Evolutionary conservation across 768 basidiomycete genomes (phyloP).

Genomic region (Lentinula raphanica): DNA sequence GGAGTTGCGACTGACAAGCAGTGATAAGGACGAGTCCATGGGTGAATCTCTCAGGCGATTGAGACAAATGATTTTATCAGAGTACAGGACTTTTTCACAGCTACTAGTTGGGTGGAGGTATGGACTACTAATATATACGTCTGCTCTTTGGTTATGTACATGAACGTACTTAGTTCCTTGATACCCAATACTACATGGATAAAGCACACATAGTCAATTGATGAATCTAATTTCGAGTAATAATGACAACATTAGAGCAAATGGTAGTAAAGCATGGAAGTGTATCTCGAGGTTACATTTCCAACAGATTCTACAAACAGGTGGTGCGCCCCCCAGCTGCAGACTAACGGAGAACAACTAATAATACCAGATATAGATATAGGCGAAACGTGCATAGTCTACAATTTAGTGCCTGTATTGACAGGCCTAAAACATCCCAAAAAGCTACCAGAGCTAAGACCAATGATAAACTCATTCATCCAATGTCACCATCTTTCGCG

Average conservation of each 20-base stretch:
- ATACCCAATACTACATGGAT: too few species aligned
- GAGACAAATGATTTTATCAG: neutral
- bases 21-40: neutral
- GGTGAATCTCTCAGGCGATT: too few species aligned
- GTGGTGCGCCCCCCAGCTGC: neutral
- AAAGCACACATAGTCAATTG: too few species aligned
- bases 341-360: neutral
- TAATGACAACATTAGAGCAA: too few species aligned
- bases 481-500: slow-evolving; percentile 72
- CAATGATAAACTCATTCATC: slow-evolving; percentile 29
- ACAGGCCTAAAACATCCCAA: neutral
- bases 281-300: too few species aligned
- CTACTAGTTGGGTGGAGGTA: too few species aligned
- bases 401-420: too few species aligned
- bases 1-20: neutral
- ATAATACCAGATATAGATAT: neutral
- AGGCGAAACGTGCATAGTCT: neutral
- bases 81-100: too few species aligned
- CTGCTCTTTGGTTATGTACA: too few species aligned
- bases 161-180: too few species aligned
- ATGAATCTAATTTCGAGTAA: too few species aligned
- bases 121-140: too few species aligned
- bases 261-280: neutral
- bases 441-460: neutral
- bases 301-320: neutral